Evolutionary conservation across 1,284 basidiomycete genomes (phyloP).

Genomic region (Naganishia liquefaciens): DNA sequence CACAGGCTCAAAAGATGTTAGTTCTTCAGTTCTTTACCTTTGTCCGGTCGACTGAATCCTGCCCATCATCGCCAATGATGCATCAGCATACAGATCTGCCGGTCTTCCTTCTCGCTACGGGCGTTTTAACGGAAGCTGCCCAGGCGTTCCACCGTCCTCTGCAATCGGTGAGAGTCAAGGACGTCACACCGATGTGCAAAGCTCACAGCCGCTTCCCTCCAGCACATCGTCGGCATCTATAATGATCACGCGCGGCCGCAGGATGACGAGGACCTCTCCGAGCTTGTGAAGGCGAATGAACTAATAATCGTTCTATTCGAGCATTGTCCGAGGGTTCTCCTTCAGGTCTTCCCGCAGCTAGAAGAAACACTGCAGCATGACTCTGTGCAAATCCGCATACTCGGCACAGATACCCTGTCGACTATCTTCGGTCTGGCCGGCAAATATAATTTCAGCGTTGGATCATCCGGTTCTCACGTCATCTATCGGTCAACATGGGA

Average conservation of each 20-base stretch:
- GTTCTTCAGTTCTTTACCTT: background rate
- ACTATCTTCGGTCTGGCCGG: slow-evolving; percentile 77
- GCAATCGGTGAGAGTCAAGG: slow-evolving; percentile 59
- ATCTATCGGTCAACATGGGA: slow-evolving; percentile 82
- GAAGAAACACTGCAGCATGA: slow-evolving; percentile 84
- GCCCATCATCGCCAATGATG: background rate
- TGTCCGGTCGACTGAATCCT: slow-evolving; percentile 10
- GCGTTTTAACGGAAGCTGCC: slow-evolving; percentile 78
- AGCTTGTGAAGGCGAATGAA: slow-evolving; percentile 64
- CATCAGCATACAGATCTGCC: slow-evolving; percentile 69
- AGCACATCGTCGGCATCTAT: slow-evolving; percentile 17
- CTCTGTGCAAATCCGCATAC: slow-evolving; percentile 66
- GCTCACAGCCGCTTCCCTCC: background rate
- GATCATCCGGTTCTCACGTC: slow-evolving; percentile 64
- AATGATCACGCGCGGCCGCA: slow-evolving; percentile 37
- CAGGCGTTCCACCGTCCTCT: slow-evolving; percentile 88
- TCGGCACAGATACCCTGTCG: slow-evolving; percentile 81
- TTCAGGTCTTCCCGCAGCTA: slow-evolving; percentile 88
- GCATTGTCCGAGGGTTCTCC: slow-evolving; percentile 75
- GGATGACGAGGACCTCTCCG: slow-evolving; percentile 60
- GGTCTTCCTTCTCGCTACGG: slow-evolving; percentile 79
- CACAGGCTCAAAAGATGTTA: slow-evolving; percentile 63
- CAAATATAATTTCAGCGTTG: slow-evolving; percentile 51
- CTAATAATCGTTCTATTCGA: slow-evolving; percentile 82
- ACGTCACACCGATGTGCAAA: too few relatives aligned